Conservation (phyloP, 345 rosid genomes). For the Litchi chinensis region DNA sequence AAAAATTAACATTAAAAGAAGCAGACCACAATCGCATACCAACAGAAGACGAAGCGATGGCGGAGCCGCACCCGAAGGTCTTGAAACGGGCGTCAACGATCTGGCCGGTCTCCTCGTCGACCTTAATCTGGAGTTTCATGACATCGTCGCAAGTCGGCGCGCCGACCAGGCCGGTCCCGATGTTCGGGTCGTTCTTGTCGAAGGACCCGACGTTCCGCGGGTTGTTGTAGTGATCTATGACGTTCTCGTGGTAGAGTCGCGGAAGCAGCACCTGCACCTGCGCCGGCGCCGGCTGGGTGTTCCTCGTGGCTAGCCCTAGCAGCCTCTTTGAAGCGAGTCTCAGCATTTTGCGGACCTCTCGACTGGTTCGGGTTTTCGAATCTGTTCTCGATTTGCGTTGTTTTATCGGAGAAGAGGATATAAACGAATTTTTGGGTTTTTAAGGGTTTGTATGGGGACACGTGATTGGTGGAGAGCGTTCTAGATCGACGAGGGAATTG, state of each 20-base stretch:
- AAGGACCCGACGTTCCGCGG: conserved; percentile 96
- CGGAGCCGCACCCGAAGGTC: conserved; percentile 99
- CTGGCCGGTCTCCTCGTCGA: conserved; percentile 80
- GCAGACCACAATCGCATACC: conserved; percentile 44
- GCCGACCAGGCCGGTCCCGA: conserved; percentile 95
- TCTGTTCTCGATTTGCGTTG: not conserved
- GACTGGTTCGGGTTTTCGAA: conserved; percentile 14
- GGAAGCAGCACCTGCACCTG: conserved; percentile 32
- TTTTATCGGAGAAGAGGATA: not conserved
- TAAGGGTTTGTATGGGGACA: conserved; percentile 12
- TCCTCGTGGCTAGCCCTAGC: conserved; percentile 39
- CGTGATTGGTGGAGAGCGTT: conserved; percentile 36
- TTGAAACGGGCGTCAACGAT: conserved; percentile 92
- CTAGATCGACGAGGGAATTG: not conserved
- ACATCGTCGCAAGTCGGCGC: conserved; percentile 99
- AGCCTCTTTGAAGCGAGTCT: conserved; percentile 50
- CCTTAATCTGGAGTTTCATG: conserved; percentile 97
- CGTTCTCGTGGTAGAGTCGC: conserved; percentile 87
- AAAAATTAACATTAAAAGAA: not conserved
- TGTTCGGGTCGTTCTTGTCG: conserved; percentile 82
- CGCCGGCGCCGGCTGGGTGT: conserved; percentile 28
- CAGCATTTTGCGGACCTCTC: conserved; percentile 41
- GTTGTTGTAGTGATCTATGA: conserved; percentile 91
- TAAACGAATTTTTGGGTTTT: not conserved
- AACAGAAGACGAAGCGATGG: conserved; percentile 95